These are phyloP conservation scores for Tylopilus plumbeoviolaceoides DNA, from an alignment of 768 basidiomycete genomes.

Conservation along the genomic window DNA sequence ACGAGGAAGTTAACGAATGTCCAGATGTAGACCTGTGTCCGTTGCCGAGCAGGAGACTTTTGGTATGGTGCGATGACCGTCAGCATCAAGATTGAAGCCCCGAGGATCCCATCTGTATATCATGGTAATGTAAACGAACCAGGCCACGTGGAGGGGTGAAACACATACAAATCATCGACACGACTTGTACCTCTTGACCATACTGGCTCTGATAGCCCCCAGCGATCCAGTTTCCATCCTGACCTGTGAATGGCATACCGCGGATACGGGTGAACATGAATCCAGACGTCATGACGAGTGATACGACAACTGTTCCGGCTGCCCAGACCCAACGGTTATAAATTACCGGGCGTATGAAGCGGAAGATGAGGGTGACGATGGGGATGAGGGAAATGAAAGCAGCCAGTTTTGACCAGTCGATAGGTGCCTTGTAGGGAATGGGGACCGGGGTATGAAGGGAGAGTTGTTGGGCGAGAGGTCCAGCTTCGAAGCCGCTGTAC, in stretches of 20 bases:
- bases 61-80: constrained; percentile 78
- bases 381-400: constrained; percentile 45
- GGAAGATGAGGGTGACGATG: constrained; percentile 46
- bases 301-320: constrained; percentile 52
- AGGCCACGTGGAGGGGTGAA: background rate
- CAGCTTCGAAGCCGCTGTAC: constrained; percentile 77
- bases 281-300: constrained; percentile 84
- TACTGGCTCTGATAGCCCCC: constrained; percentile 85
- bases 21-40: constrained; percentile 89
- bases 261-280: constrained; percentile 98
- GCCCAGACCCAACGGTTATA: constrained; percentile 80
- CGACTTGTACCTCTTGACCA: constrained; percentile 89
- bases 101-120: constrained; percentile 75
- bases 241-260: constrained; percentile 61
- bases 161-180: constrained; percentile 79
- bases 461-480: constrained; percentile 70
- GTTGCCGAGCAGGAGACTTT: constrained; percentile 67
- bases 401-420: constrained; percentile 61
- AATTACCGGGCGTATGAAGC: constrained; percentile 62
- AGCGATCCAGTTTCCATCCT: constrained; percentile 76
- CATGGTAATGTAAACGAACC: constrained; percentile 2
- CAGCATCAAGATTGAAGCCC: constrained; percentile 74
- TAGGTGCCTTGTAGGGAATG: constrained; percentile 80
- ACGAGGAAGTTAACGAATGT: constrained; percentile 73
- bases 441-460: constrained; percentile 70